These are phyloP conservation scores for Wickerhamomyces chambardii DNA, from an alignment of 805 yeast genomes.

Conservation along the genomic window DNA sequence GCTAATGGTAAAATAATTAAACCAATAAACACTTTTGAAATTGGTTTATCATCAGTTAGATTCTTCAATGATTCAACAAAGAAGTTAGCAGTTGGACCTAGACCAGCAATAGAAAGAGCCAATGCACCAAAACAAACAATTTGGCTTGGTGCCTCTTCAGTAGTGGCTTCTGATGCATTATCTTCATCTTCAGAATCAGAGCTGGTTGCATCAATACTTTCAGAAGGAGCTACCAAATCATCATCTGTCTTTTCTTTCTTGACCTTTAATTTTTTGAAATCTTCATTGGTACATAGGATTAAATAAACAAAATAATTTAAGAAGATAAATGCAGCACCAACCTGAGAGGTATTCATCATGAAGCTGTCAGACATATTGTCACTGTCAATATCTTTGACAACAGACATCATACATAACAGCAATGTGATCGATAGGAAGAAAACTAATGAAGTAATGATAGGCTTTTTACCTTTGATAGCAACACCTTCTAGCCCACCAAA, in stretches of 20 bases:
- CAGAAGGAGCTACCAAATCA: neutral
- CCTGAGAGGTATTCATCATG: constrained; percentile 12
- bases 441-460: constrained; percentile 9
- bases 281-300: constrained; percentile 13
- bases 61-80: constrained; percentile 14
- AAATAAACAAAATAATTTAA: constrained; percentile 12
- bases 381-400: constrained; percentile 9
- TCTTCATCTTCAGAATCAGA: constrained; percentile 2
- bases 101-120: constrained; percentile 12
- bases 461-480: constrained; percentile 7
- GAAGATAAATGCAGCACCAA: constrained; percentile 12
- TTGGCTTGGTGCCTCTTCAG: constrained; percentile 7
- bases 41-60: constrained; percentile 11
- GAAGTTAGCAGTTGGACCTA: constrained; percentile 14
- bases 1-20: constrained; percentile 14
- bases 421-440: constrained; percentile 11
- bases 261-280: constrained; percentile 8
- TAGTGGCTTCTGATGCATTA: no score
- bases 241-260: constrained; percentile 4
- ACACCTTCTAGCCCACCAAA: constrained; percentile 14
- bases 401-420: constrained; percentile 10
- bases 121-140: constrained; percentile 13
- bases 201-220: neutral
- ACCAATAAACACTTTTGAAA: constrained; percentile 15
- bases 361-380: constrained; percentile 6